Conservation (phyloP, 1,284 basidiomycete genomes). For the Clitocybe nebularis region DNA sequence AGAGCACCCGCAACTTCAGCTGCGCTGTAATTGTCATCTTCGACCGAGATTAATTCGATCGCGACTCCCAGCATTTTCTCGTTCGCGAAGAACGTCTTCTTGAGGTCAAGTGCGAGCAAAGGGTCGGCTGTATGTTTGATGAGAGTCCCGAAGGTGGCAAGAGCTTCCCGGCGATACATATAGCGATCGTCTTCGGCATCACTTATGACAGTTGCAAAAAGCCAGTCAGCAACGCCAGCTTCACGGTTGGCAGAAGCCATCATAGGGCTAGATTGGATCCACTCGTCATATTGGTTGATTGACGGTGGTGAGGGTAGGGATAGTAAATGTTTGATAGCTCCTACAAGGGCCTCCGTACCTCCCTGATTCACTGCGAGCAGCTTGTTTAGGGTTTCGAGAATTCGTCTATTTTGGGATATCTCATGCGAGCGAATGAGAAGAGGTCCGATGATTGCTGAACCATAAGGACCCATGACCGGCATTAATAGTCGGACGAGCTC, state of each 20-base stretch:
- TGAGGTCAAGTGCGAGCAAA: conserved; percentile 1
- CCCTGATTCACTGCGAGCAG: not conserved
- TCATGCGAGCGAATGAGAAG: conserved; percentile 7
- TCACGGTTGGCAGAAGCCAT: not conserved
- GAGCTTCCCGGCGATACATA: conserved; percentile 1
- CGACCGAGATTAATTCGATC: conserved; percentile 1
- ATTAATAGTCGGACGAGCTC: conserved; percentile 8
- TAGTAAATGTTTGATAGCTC: conserved; percentile 8
- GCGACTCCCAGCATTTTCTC: conserved; percentile 7
- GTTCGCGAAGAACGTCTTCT: conserved; percentile 12
- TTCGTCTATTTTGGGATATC: not conserved
- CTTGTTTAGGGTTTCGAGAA: not conserved
- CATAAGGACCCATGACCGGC: conserved; percentile 10
- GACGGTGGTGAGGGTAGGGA: conserved; percentile 4
- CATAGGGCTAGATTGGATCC: not conserved
- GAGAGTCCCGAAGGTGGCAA: conserved; percentile 8
- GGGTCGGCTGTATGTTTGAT: conserved; percentile 3
- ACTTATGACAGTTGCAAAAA: not conserved
- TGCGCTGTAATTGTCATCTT: conserved; percentile 11
- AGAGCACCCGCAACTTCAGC: conserved; percentile 5
- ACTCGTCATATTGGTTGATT: not conserved
- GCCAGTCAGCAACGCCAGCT: not conserved
- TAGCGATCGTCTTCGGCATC: conserved; percentile 6
- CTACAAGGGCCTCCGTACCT: conserved; percentile 3
- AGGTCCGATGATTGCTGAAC: conserved; percentile 8